A percentile compares a stretch with the other conserved stretches of the same genome.
Evolutionary conservation across 106 monocot species (phyloP).

Genomic region (Cymbidium sinense): DNA sequence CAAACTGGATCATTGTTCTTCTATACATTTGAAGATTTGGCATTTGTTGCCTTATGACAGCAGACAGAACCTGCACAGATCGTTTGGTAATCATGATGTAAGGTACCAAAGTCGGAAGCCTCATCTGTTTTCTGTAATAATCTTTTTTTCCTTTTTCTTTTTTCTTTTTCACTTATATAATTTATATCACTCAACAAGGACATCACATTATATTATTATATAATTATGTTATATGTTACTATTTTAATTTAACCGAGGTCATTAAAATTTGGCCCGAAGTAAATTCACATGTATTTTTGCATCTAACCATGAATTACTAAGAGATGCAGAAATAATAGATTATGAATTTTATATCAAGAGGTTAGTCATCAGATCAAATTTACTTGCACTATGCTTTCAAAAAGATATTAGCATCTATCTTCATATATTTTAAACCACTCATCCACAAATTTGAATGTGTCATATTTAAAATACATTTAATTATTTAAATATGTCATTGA

Average conservation of each 20-base stretch:
- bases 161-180: neutral
- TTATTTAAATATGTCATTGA: no score
- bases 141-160: no score
- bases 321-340: no score
- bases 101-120: neutral
- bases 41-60: slow-evolving; percentile 5
- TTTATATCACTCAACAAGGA: neutral
- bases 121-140: neutral
- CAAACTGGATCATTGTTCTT: slow-evolving; percentile 8
- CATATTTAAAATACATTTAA: no score
- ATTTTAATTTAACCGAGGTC: neutral
- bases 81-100: neutral
- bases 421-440: no score
- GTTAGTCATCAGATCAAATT: no score
- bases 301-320: neutral
- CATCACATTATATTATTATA: neutral
- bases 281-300: neutral
- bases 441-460: no score
- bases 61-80: slow-evolving; percentile 6
- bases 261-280: neutral
- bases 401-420: no score
- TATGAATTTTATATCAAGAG: no score
- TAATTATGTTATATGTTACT: neutral
- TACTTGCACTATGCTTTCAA: no score
- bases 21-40: slow-evolving; percentile 9